Conservation (phyloP, 495 filamentous ascomycete genomes). For the Clavariopsis aquatica region DNA sequence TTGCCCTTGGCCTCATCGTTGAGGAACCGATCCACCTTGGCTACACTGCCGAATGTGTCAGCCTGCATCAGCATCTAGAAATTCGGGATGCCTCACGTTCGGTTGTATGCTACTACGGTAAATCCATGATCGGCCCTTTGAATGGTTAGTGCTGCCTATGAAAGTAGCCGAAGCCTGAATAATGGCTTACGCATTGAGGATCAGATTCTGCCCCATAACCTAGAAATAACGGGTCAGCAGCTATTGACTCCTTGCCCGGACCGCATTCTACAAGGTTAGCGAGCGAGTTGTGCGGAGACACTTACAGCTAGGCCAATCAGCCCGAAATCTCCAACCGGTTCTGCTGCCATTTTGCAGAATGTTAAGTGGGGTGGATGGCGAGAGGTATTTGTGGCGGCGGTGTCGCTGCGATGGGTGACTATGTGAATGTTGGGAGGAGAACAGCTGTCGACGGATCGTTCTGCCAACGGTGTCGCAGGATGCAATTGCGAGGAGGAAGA, state of each 20-base stretch:
- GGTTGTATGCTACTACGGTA: constrained; percentile 92
- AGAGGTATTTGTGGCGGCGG: too few species aligned
- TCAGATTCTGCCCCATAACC: constrained; percentile 98
- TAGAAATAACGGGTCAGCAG: constrained; percentile 19
- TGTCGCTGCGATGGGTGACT: too few species aligned
- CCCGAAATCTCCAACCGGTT: constrained; percentile 79
- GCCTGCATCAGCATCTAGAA: background rate
- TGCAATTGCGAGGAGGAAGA: constrained; percentile 9
- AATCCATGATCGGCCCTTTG: constrained; percentile 55
- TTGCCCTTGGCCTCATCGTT: constrained; percentile 76
- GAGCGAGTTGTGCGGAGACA: background rate
- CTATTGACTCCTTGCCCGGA: background rate
- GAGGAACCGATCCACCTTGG: constrained; percentile 96
- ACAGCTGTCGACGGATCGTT: too few species aligned
- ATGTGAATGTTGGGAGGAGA: too few species aligned
- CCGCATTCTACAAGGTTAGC: too few species aligned
- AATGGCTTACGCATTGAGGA: constrained; percentile 76
- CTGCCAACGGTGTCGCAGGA: constrained; percentile 15
- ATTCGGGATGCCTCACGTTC: constrained; percentile 57
- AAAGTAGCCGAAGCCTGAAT: constrained; percentile 4
- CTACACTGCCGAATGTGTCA: constrained; percentile 50
- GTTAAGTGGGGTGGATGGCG: constrained; percentile 13
- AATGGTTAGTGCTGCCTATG: constrained; percentile 24
- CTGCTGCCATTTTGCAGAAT: constrained; percentile 28
- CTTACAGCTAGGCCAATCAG: constrained; percentile 88